Conservation (phyloP, 2,329 filamentous ascomycete species). For the Purpureocillium takamizusanense region DNA sequence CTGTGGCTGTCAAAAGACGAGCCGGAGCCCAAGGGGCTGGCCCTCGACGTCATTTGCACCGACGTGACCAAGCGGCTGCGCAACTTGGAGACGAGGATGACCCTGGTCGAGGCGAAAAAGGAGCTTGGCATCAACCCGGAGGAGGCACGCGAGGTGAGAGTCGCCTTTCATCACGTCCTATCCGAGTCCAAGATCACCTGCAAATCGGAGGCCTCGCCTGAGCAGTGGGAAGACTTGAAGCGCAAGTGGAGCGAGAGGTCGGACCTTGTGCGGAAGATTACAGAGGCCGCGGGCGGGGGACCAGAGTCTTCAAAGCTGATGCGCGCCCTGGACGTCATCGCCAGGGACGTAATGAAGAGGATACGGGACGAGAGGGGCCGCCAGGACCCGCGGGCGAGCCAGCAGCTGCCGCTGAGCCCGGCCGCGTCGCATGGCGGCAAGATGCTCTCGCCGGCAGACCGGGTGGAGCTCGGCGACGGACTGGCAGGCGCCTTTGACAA, state of each 20-base stretch:
- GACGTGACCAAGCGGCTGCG: conserved; percentile 78
- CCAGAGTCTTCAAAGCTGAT: conserved; percentile 45
- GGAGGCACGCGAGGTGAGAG: conserved; percentile 49
- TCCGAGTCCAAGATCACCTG: conserved; percentile 58
- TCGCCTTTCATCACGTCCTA: conserved; percentile 57
- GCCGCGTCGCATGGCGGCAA: conserved; percentile 4
- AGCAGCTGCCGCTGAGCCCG: conserved; percentile 6
- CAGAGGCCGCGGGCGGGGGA: conserved; percentile 42
- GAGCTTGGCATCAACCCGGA: conserved; percentile 33
- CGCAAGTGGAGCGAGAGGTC: conserved; percentile 55
- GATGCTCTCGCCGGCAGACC: conserved; percentile 7
- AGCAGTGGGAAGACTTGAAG: conserved; percentile 65
- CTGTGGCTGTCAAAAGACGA: conserved; percentile 51
- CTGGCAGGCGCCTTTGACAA: conserved; percentile 14
- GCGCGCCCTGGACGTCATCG: conserved; percentile 61
- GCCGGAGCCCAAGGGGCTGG: conserved; percentile 54
- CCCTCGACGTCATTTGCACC: conserved; percentile 69
- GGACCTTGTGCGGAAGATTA: conserved; percentile 42
- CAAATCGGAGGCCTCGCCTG: conserved; percentile 62
- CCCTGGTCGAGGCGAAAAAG: conserved; percentile 66
- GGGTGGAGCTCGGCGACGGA: conserved; percentile 10
- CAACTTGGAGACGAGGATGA: conserved; percentile 54
- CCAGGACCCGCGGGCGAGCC: too few relatives aligned
- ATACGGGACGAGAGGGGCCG: conserved; percentile 46
- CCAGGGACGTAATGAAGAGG: conserved; percentile 70